Evolutionary conservation across 768 basidiomycete species (phyloP).

Genomic region (Kwoniella europaea): DNA sequence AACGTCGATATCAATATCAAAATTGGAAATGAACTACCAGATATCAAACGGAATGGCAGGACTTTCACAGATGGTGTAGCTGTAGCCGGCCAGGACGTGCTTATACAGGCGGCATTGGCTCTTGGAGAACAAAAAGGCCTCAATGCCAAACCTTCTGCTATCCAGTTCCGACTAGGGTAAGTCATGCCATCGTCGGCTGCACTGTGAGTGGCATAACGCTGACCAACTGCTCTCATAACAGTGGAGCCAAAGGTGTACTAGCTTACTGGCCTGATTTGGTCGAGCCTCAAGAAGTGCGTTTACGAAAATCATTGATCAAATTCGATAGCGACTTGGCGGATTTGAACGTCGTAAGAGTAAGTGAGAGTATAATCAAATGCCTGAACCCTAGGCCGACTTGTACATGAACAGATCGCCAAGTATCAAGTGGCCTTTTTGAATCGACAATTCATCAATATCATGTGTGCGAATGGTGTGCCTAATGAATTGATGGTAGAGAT

Average conservation of each 20-base stretch:
- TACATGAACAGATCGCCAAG: constrained; percentile 42
- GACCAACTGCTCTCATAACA: constrained; percentile 1
- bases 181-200: constrained; percentile 20
- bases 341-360: constrained; percentile 54
- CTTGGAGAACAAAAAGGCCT: constrained; percentile 43
- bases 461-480: constrained; percentile 50
- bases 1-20: constrained; percentile 46
- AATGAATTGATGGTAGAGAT: constrained; percentile 47
- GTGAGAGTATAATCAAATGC: constrained; percentile 18
- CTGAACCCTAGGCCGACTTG: constrained; percentile 15
- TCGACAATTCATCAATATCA: constrained; percentile 57
- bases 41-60: constrained; percentile 43
- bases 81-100: constrained; percentile 45
- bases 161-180: constrained; percentile 56
- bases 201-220: not conserved
- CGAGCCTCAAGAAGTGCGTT: constrained; percentile 37
- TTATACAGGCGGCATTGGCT: constrained; percentile 44
- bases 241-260: constrained; percentile 56
- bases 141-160: constrained; percentile 49
- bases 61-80: constrained; percentile 57
- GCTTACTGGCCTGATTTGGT: constrained; percentile 43
- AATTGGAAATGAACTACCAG: constrained; percentile 29
- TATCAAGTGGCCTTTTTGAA: constrained; percentile 55
- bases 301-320: constrained; percentile 52
- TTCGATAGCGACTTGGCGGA: constrained; percentile 44